A percentile compares a stretch with the other conserved stretches of the same genome.
phyloP scores from a whole-genome alignment of 768 basidiomycete species.

The Suillus occidentalis region DNA sequence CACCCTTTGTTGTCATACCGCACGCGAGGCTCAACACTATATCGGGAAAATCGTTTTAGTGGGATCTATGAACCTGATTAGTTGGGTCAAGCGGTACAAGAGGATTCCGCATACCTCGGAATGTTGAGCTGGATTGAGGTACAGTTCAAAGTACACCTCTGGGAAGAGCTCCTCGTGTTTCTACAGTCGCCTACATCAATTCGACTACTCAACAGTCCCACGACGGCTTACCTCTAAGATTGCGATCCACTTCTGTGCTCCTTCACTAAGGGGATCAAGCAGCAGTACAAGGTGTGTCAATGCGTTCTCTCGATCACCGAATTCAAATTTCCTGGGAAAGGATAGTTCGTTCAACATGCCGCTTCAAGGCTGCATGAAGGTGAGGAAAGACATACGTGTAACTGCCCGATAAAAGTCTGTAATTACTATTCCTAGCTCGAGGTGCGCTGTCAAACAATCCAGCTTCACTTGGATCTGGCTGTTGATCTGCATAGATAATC shows the following conservation, averaged over 20 bases:
- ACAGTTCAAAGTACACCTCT: constrained; percentile 69
- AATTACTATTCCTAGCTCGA: constrained; percentile 58
- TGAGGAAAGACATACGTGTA: constrained; percentile 55
- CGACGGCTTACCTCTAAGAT: constrained; percentile 63
- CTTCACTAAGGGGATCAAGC: constrained; percentile 83
- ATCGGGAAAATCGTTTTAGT: constrained; percentile 91
- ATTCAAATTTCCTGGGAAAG: constrained; percentile 55
- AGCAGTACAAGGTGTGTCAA: constrained; percentile 69
- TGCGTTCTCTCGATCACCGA: constrained; percentile 69
- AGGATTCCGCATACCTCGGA: constrained; percentile 53
- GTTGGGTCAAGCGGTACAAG: neutral
- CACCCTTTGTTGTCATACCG: constrained; percentile 74
- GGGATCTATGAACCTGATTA: constrained; percentile 56
- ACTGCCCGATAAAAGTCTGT: constrained; percentile 56
- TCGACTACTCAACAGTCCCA: neutral
- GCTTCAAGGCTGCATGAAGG: neutral
- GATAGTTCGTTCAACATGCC: constrained; percentile 3
- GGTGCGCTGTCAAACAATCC: constrained; percentile 71
- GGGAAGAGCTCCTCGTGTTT: constrained; percentile 46
- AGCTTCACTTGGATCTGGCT: constrained; percentile 69
- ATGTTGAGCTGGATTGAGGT: constrained; percentile 70
- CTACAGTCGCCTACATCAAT: neutral
- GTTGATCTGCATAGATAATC: constrained; percentile 66
- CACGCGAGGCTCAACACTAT: constrained; percentile 57
- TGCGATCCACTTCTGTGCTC: constrained; percentile 84